Evolutionary conservation across 108 stramenopile genomes (phyloP), one percentile per base, ranked within the genome.

Genomic region (Aureococcus anophagefferens): DNA sequence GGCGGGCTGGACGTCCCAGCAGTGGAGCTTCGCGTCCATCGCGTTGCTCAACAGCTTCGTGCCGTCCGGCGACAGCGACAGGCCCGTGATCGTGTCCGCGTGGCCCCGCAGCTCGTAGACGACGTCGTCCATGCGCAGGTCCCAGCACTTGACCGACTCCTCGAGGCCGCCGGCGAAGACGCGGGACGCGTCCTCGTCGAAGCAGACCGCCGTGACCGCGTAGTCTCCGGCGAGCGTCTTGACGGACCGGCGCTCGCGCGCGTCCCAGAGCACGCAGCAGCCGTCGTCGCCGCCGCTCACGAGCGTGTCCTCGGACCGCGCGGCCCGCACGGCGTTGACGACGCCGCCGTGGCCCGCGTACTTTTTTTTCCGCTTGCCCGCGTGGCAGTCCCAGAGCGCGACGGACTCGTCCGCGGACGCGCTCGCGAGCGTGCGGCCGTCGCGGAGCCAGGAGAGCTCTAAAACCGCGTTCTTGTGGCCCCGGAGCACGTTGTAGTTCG

Each of bases 391-490:
- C 82, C 86, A 93, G 45, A 88, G 75, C 4, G 76, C 85, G 33
- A 89, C 71, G 33, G 87, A 88, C 37, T 88, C 88, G 77, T 94
- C 93, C 18, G 92, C 92, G 59, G 86, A 86, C 30, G 85, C 84
- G 13, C 91, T 87, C 28, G 86, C 79, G 59, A 94, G 69, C 28
- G 74, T 70, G 40, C 81, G 79, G 1, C 82, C 71, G 73, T 87
- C 78, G 33, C 73, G 72, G 4, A 83, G 77, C 80, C 88, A 94
- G 62, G 76, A 73, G 32, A 88, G 34, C 75, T 94, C 90, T 33
- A 94, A 66, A 13, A 94, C 81, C 5, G 93, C 93, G 78, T 93
- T 94, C 77, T 90, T 93, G 73, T 94, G 93, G 16, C 91, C 93
- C 5, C 68, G 36, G 32, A 92, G 72, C 0, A 92, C 85, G 71